Percentiles rank a stretch among this genome's conserved stretches.
Conservation (phyloP, 2,329 filamentous ascomycete species). For the Berkeleyomyces rouxiae region DNA sequence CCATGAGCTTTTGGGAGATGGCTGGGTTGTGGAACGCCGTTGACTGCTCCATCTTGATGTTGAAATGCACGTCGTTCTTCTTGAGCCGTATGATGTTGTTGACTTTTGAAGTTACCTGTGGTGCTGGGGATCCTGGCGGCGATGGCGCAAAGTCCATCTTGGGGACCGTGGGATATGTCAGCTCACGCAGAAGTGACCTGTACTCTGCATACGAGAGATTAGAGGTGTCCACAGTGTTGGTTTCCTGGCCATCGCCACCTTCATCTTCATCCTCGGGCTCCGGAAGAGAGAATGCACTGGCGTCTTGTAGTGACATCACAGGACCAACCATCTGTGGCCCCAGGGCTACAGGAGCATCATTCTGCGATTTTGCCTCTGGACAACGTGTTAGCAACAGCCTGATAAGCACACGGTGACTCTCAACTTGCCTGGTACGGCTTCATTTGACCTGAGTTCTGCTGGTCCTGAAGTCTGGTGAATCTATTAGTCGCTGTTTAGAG, state of each 20-base stretch:
- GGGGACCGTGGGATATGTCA: constrained; percentile 56
- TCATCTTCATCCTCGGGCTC: constrained; percentile 17
- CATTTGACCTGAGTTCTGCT: not conserved
- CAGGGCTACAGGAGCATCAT: not conserved
- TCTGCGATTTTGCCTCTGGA: not conserved
- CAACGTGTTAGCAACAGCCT: not conserved
- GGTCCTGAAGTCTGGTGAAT: not conserved
- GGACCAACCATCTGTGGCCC: constrained; percentile 12
- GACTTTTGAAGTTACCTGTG: constrained; percentile 46
- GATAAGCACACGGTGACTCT: not conserved
- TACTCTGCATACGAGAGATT: constrained; percentile 49
- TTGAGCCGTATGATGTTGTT: constrained; percentile 63
- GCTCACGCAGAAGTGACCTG: constrained; percentile 47
- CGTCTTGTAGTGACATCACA: constrained; percentile 6
- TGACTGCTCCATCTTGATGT: constrained; percentile 52
- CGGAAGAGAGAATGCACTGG: constrained; percentile 6
- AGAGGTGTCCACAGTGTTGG: constrained; percentile 19
- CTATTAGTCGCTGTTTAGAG: not conserved
- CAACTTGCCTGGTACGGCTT: not conserved
- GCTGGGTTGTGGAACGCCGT: constrained; percentile 54
- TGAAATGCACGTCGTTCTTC: constrained; percentile 61
- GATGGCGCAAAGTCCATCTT: constrained; percentile 61
- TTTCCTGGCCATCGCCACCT: not conserved
- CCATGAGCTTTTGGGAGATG: constrained; percentile 54
- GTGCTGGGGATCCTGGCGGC: constrained; percentile 43